Evolutionary conservation across 2,329 filamentous ascomycete species (phyloP).

Genomic region (Ophiostoma sp.): DNA sequence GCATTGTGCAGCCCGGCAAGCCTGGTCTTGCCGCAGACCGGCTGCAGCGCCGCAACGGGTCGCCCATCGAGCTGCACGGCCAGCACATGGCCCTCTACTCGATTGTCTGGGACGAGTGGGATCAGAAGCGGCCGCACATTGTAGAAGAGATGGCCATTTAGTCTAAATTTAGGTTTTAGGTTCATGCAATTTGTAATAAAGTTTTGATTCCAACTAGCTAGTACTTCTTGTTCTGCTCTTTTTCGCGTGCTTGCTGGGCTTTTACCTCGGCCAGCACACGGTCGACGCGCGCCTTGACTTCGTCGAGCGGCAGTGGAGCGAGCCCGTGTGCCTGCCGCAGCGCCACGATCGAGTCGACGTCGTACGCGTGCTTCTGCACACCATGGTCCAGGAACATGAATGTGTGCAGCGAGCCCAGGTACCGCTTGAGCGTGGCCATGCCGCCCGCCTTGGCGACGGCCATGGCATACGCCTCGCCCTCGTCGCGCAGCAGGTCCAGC

Average conservation of each 20-base stretch:
- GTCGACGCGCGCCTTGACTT: slow-evolving; percentile 19
- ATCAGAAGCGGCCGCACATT: slow-evolving; percentile 13
- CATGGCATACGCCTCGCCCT: slow-evolving; percentile 26
- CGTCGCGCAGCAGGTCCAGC: slow-evolving; percentile 25
- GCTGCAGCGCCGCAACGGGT: slow-evolving; percentile 14
- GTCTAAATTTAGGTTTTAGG: not conserved
- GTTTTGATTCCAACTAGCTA: not conserved
- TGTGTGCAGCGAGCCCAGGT: slow-evolving; percentile 23
- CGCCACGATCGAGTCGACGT: slow-evolving; percentile 23
- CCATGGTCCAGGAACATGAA: slow-evolving; percentile 22
- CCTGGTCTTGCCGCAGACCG: not conserved
- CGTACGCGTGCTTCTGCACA: slow-evolving; percentile 20
- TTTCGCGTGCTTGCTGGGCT: slow-evolving; percentile 15
- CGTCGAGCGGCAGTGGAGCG: slow-evolving; percentile 1
- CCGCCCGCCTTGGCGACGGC: slow-evolving; percentile 21
- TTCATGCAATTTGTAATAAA: not conserved
- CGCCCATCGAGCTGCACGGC: slow-evolving; percentile 16
- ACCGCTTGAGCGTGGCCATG: slow-evolving; percentile 23
- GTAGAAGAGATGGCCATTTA: not conserved
- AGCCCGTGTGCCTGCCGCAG: slow-evolving; percentile 24
- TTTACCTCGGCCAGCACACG: slow-evolving; percentile 4
- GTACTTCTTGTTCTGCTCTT: slow-evolving; percentile 8
- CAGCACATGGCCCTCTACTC: slow-evolving; percentile 22
- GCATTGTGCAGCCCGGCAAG: slow-evolving; percentile 16
- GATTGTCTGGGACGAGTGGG: slow-evolving; percentile 26